A percentile compares a stretch with the other conserved stretches of the same genome.
These are phyloP conservation scores for Antitrichia curtipendula DNA, from an alignment of 225 moss, liverwort and hornwort species.

Conservation along the genomic window DNA sequence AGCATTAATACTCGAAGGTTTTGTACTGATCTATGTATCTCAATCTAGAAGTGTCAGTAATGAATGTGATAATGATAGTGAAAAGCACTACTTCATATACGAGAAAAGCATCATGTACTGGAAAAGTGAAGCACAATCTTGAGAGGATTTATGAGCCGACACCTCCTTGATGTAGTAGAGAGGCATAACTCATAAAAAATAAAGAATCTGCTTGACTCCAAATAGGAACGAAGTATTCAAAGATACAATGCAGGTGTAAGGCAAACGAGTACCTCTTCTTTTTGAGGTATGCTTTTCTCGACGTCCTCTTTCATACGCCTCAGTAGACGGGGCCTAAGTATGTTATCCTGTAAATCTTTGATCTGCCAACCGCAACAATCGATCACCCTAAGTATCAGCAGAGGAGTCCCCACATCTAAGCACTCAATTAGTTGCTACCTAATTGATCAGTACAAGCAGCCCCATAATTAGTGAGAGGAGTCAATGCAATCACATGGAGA, in stretches of 20 bases:
- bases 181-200: neutral
- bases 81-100: neutral
- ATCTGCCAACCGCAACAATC: slow-evolving; percentile 25
- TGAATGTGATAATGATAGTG: neutral
- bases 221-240: neutral
- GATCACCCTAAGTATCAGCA: neutral
- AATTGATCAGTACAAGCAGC: too few species aligned
- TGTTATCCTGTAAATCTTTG: slow-evolving; percentile 68
- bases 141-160: neutral
- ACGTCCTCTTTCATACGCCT: slow-evolving; percentile 88
- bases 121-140: neutral
- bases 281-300: slow-evolving; percentile 82
- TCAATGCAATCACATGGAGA: neutral
- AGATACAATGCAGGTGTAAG: neutral
- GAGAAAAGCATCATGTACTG: neutral
- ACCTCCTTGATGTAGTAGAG: neutral
- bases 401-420: neutral
- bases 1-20: neutral
- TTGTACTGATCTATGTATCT: neutral
- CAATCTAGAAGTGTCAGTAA: too few species aligned
- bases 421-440: neutral
- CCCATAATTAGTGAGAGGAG: neutral
- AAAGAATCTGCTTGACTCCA: neutral
- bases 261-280: slow-evolving; percentile 53
- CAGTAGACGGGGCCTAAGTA: slow-evolving; percentile 59